Percentiles rank a stretch among this genome's conserved stretches.
Conservation (phyloP, 1,284 basidiomycete species). For the Leccinum holopus region DNA sequence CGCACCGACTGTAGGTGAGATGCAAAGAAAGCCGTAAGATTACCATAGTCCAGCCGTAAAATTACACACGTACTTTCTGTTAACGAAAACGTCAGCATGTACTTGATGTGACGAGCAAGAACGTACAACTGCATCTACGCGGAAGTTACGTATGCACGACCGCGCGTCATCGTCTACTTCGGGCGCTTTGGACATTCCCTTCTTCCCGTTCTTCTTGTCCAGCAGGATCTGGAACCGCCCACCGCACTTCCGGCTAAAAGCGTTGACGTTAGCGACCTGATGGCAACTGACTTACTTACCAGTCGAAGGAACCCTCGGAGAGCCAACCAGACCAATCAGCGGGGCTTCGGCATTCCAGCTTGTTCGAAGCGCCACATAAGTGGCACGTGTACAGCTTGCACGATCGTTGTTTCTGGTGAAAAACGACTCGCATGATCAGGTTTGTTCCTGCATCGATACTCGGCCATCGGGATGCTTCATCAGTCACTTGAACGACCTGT, state of each 20-base stretch:
- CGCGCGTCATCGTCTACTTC: slow-evolving; percentile 23
- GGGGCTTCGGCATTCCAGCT: slow-evolving; percentile 17
- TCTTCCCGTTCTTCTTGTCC: slow-evolving; percentile 22
- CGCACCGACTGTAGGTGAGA: slow-evolving; percentile 16
- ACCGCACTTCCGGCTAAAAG: slow-evolving; percentile 20
- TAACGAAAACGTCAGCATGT: slow-evolving; percentile 4
- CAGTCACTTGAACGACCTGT: slow-evolving; percentile 25
- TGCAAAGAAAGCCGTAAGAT: neutral
- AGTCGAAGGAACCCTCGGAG: slow-evolving; percentile 28
- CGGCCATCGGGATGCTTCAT: slow-evolving; percentile 25
- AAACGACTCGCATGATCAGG: slow-evolving; percentile 26
- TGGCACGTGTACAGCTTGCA: slow-evolving; percentile 24
- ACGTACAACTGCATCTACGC: slow-evolving; percentile 24
- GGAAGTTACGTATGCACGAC: slow-evolving; percentile 31
- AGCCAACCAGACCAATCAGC: slow-evolving; percentile 28
- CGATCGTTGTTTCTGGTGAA: slow-evolving; percentile 24
- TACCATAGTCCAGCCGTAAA: neutral
- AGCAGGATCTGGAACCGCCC: slow-evolving; percentile 28
- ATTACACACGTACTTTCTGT: slow-evolving; percentile 23
- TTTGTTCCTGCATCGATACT: slow-evolving; percentile 27
- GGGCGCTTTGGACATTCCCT: slow-evolving; percentile 2
- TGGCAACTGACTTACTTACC: slow-evolving; percentile 8
- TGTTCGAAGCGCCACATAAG: slow-evolving; percentile 23
- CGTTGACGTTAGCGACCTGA: neutral
- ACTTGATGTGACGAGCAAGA: neutral